Percentiles rank a stretch among this genome's conserved stretches.
phyloP scores from a whole-genome alignment of 352 stramenopile genomes.

The Phytophthora fragariaefolia region DNA sequence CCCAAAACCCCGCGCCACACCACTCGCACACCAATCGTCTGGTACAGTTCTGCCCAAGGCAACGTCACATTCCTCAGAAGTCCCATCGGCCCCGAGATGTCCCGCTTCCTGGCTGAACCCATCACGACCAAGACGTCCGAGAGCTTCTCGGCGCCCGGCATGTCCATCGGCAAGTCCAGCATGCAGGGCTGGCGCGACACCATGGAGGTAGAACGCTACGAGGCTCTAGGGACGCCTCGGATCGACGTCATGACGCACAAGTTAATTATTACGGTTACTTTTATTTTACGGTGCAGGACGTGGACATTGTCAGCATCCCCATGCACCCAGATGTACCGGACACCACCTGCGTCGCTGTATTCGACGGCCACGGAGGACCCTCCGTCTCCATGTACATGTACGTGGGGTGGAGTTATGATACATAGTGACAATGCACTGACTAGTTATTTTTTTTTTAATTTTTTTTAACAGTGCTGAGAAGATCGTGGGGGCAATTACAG shows the following conservation, averaged over 20 bases:
- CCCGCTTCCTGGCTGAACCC: conserved; percentile 84
- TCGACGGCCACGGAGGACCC: conserved; percentile 83
- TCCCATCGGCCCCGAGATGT: conserved; percentile 47
- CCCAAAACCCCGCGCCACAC: conserved; percentile 1
- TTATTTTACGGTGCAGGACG: conserved; percentile 47
- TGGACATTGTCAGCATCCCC: conserved; percentile 75
- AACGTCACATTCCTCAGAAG: conserved; percentile 9
- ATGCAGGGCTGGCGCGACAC: conserved; percentile 90
- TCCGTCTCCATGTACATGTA: conserved; percentile 77
- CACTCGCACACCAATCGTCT: conserved; percentile 5
- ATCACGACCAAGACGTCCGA: conserved; percentile 77
- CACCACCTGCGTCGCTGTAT: conserved; percentile 77
- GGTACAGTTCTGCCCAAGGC: neutral
- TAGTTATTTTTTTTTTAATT: conserved; percentile 7
- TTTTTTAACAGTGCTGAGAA: conserved; percentile 60
- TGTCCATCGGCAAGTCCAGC: conserved; percentile 70
- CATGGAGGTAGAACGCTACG: conserved; percentile 73
- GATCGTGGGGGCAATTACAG: conserved; percentile 68
- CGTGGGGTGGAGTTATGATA: conserved; percentile 13
- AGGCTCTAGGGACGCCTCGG: too few relatives aligned
- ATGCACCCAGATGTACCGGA: conserved; percentile 64
- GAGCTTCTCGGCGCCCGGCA: conserved; percentile 43
- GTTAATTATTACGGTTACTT: conserved; percentile 13
- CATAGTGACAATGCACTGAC: conserved; percentile 3
- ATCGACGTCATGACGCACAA: conserved; percentile 4